Conservation (phyloP, 169 alveolate species). For the Amoebophrya sp. region DNA sequence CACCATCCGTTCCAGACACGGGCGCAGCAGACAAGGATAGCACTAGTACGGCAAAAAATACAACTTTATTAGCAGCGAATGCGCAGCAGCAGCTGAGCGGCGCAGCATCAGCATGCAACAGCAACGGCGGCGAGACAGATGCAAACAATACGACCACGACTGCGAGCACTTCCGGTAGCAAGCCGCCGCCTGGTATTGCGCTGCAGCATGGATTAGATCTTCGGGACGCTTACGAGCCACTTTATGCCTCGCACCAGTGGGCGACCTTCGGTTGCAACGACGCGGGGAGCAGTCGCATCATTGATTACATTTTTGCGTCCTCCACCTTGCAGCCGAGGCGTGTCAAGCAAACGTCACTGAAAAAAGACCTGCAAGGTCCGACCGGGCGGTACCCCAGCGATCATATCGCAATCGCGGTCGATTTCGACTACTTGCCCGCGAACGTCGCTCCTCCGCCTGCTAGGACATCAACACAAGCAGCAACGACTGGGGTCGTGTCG, state of each 20-base stretch:
- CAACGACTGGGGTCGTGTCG: no score
- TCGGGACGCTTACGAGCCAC: neutral
- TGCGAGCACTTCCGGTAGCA: neutral
- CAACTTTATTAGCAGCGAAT: no score
- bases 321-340: neutral
- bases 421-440: neutral
- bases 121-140: neutral
- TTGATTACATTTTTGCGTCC: neutral
- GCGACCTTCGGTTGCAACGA: neutral
- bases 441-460: no score
- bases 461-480: no score
- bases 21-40: no score
- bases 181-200: neutral
- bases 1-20: no score
- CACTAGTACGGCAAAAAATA: no score
- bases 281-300: neutral
- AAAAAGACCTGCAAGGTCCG: neutral
- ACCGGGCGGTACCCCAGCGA: neutral
- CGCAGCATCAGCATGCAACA: neutral
- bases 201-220: neutral
- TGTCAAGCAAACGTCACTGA: neutral
- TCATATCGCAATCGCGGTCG: neutral
- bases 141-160: neutral
- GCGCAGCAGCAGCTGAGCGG: neutral
- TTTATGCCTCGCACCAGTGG: neutral